Percentiles rank a stretch among this genome's conserved stretches.
Conservation (phyloP, 306 rosid species). For the Trifolium pratense region DNA sequence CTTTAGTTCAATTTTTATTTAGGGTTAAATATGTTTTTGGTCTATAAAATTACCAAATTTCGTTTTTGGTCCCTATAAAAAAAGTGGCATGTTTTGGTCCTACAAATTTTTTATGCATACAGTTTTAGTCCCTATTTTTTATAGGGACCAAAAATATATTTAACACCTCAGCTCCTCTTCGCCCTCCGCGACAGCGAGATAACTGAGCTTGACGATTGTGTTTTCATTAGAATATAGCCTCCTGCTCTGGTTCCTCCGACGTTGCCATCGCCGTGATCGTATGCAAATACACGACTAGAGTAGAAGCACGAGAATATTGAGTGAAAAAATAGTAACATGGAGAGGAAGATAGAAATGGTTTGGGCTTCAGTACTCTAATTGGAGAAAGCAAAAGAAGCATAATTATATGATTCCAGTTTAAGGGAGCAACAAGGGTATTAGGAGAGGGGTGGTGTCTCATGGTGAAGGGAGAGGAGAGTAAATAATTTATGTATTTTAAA, state of each 20-base stretch:
- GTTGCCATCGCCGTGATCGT: slow-evolving; percentile 18
- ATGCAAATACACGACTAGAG: slow-evolving; percentile 43
- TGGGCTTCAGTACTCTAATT: slow-evolving; percentile 64
- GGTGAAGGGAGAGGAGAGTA: not conserved
- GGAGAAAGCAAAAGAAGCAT: slow-evolving; percentile 60
- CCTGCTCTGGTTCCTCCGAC: slow-evolving; percentile 35
- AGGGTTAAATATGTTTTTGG: no score
- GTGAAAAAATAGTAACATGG: slow-evolving; percentile 47
- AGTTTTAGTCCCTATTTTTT: not conserved
- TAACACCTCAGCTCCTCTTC: slow-evolving; percentile 51
- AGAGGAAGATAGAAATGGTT: slow-evolving; percentile 54
- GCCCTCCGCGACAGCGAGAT: slow-evolving; percentile 40
- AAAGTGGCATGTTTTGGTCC: no score
- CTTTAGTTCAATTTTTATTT: not conserved
- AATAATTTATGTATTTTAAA: not conserved
- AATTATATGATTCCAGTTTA: slow-evolving; percentile 27
- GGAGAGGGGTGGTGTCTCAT: not conserved
- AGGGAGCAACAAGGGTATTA: not conserved
- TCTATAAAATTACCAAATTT: no score
- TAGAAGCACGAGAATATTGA: slow-evolving; percentile 32
- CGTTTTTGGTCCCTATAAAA: no score
- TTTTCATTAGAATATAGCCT: slow-evolving; percentile 15
- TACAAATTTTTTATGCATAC: no score
- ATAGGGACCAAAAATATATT: no score
- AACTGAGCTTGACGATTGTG: slow-evolving; percentile 29